Percentiles rank a stretch among this genome's conserved stretches.
These are phyloP conservation scores for Noccaea bulbosa DNA, from an alignment of 345 rosid genomes.

Conservation along the genomic window DNA sequence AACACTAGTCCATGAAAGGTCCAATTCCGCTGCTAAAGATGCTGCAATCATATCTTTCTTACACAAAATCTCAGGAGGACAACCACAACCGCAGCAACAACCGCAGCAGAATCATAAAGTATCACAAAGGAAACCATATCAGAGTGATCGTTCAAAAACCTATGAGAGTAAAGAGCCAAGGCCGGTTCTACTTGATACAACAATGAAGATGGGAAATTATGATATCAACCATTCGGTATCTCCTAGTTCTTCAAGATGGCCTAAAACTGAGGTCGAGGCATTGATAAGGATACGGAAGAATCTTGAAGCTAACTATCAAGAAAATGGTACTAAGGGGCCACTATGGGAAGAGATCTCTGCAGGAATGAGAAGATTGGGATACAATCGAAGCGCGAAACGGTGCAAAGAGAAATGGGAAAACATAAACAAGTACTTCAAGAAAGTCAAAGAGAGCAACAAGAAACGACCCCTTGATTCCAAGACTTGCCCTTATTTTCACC, in stretches of 20 bases:
- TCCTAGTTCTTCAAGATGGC: slow-evolving; percentile 82
- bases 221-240: slow-evolving; percentile 27
- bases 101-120: slow-evolving; percentile 32
- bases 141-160: slow-evolving; percentile 33
- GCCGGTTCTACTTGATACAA: slow-evolving; percentile 18
- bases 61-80: slow-evolving; percentile 67
- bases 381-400: slow-evolving; percentile 74
- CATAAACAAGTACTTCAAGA: slow-evolving; percentile 94
- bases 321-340: slow-evolving; percentile 73
- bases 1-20: slow-evolving; percentile 68
- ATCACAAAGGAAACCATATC: slow-evolving; percentile 32
- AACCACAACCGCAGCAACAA: slow-evolving; percentile 32
- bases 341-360: slow-evolving; percentile 88
- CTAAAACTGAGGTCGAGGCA: slow-evolving; percentile 77
- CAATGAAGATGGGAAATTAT: slow-evolving; percentile 32
- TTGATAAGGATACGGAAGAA: slow-evolving; percentile 63
- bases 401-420: slow-evolving; percentile 99
- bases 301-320: slow-evolving; percentile 65
- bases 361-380: slow-evolving; percentile 70
- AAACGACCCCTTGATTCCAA: slow-evolving; percentile 73
- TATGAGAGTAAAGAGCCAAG: slow-evolving; percentile 40
- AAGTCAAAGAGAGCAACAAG: slow-evolving; percentile 77
- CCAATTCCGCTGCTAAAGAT: slow-evolving; percentile 73
- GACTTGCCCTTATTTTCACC: slow-evolving; percentile 87
- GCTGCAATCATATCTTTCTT: slow-evolving; percentile 75